Base-by-base conservation (phyloP, 2,329 filamentous ascomycete genomes). In the Hypoxylon rubiginosum region DNA sequence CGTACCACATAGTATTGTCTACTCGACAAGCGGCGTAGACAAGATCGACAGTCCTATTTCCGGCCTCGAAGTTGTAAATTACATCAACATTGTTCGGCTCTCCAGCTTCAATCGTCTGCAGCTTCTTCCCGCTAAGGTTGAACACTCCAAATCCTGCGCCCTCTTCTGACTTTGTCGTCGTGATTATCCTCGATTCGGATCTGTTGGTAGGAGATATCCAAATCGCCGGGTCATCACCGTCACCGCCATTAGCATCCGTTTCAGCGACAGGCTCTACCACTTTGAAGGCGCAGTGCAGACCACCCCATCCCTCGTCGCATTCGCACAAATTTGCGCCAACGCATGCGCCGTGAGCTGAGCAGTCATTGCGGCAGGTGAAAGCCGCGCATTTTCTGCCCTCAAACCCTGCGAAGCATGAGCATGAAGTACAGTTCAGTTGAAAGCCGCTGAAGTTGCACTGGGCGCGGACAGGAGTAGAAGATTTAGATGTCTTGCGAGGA, bases 31-130 rank as follows among this genome's bases (percentile, higher is more conserved):
- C 84, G 1, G 84, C 84, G 69, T 82, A 86, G 0, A 81, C 80
- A 11, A 87, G 73, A 67, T 87, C 84, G 1, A 84, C 75, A 1
- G 72, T 81, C 2, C 81, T 77, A 15, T 80, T 73, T 0, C 83
- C 83, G 0, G 80, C 76, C 4, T 78, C 70, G 50, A 87, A 83
- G 9, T 78, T 79, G 57, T 85, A 86, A 45, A 87, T 84, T 26
- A 86, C 78, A 54, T 87, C 85, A 0, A 86, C 84, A 39, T 87
- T 86, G 64, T 86, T 85, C 0, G 85, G 85, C 58, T 86, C 78
- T 1, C 78, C 79, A 0, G 83, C 83, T 0, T 73, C 62, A 6
- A 84, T 75, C 3, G 79, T 78, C 69, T 86, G 83, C 0, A 86
- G 62, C 2, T 83, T 73, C 26, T 82, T 84, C 0, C 85, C 84